A percentile compares a stretch with the other conserved stretches of the same genome.
Conservation (phyloP, 495 filamentous ascomycete genomes). For the Hyaloscypha finlandica region DNA sequence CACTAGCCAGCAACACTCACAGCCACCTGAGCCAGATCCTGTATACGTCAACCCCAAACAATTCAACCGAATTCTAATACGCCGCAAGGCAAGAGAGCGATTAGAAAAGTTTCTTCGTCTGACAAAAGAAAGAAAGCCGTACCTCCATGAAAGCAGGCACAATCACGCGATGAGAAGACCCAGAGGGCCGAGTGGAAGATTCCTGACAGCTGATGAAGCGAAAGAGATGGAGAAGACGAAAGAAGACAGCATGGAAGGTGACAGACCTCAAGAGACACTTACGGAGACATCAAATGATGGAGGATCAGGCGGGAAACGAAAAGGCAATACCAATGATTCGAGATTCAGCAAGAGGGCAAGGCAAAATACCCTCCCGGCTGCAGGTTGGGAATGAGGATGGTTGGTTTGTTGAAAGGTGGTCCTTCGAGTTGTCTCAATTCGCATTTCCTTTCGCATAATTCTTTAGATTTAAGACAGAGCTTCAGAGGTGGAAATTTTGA, state of each 20-base stretch:
- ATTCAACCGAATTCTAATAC: conserved; percentile 95
- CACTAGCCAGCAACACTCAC: conserved; percentile 55
- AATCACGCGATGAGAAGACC: conserved; percentile 98
- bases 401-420: too few species aligned
- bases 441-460: too few species aligned
- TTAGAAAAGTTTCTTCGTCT: conserved; percentile 88
- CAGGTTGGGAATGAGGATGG: neutral
- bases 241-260: conserved; percentile 38
- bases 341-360: conserved; percentile 60
- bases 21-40: conserved; percentile 86
- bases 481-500: too few species aligned
- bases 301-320: conserved; percentile 42
- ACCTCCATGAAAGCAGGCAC: conserved; percentile 95
- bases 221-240: conserved; percentile 77
- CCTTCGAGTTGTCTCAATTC: too few species aligned
- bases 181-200: conserved; percentile 92
- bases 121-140: conserved; percentile 95
- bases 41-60: conserved; percentile 99
- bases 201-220: conserved; percentile 97
- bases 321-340: conserved; percentile 40
- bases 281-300: conserved; percentile 45
- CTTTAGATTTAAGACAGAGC: too few species aligned
- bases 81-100: conserved; percentile 88
- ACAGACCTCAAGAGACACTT: conserved; percentile 38
- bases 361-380: conserved; percentile 38